Evolutionary conservation across 2,329 filamentous ascomycete genomes (phyloP).

Genomic region (Botrytis deweyae): DNA sequence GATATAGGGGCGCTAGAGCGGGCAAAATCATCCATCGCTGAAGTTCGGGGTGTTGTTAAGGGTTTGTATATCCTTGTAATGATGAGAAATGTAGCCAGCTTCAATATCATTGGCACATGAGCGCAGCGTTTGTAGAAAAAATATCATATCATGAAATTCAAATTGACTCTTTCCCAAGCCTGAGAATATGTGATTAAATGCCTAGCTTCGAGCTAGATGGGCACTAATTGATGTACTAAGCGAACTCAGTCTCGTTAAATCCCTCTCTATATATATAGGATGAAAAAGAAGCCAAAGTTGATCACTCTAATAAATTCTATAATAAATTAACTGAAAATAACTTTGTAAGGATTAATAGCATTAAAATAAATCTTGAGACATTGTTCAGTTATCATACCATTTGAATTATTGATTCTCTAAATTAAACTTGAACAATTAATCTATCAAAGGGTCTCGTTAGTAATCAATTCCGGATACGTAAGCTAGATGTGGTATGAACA

Average conservation of each 20-base stretch:
- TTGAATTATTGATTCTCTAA: too few species aligned
- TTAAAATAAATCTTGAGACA: too few species aligned
- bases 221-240: not conserved
- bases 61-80: accelerated
- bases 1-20: not conserved
- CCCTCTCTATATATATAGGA: too few species aligned
- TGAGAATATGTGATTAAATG: not conserved
- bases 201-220: not conserved
- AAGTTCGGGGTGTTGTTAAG: not conserved
- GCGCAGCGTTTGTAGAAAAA: not conserved
- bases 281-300: too few species aligned
- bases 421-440: too few species aligned
- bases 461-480: too few species aligned
- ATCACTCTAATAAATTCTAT: too few species aligned
- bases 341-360: too few species aligned
- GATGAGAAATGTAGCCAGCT: not conserved
- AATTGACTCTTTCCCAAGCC: not conserved
- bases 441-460: too few species aligned
- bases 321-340: too few species aligned
- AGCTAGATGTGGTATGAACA: not conserved
- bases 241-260: not conserved
- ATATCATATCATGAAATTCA: not conserved
- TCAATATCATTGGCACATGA: not conserved
- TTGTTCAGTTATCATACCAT: too few species aligned
- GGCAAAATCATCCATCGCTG: not conserved